Conservation (phyloP, 441 rosid species). For the Manihot esculenta region DNA sequence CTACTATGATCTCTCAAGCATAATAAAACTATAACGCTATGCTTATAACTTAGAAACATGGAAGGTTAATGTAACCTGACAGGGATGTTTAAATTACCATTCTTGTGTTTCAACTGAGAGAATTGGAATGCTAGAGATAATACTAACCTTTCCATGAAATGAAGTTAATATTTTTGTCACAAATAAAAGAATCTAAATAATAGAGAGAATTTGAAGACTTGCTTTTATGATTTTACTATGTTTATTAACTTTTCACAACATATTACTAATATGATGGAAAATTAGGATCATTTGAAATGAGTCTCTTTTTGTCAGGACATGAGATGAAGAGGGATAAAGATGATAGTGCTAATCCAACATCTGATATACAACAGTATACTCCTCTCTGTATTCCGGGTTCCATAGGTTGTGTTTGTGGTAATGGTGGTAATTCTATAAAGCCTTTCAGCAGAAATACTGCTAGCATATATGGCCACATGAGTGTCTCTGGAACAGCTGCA, state of each 20-base stretch:
- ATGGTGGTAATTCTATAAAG: not conserved
- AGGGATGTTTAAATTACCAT: not conserved
- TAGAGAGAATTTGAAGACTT: not conserved
- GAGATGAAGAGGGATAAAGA: conserved; percentile 11
- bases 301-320: conserved; percentile 9
- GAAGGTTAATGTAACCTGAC: not conserved
- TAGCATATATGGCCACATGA: not conserved
- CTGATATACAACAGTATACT: not conserved
- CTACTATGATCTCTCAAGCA: not conserved
- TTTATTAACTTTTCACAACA: not conserved
- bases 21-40: not conserved
- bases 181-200: not conserved
- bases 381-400: not conserved
- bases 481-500: conserved; percentile 1
- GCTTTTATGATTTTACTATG: not conserved
- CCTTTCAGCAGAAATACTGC: not conserved
- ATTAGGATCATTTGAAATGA: not conserved
- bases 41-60: not conserved
- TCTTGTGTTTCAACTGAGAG: not conserved
- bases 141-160: not conserved
- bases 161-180: not conserved
- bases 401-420: conserved; percentile 3
- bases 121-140: not conserved
- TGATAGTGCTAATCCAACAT: not conserved
- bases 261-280: not conserved